Evolutionary conservation across 169 alveolate genomes (phyloP), one percentile per base, ranked within the genome.

Genomic region (Plasmodium gonderi): DNA sequence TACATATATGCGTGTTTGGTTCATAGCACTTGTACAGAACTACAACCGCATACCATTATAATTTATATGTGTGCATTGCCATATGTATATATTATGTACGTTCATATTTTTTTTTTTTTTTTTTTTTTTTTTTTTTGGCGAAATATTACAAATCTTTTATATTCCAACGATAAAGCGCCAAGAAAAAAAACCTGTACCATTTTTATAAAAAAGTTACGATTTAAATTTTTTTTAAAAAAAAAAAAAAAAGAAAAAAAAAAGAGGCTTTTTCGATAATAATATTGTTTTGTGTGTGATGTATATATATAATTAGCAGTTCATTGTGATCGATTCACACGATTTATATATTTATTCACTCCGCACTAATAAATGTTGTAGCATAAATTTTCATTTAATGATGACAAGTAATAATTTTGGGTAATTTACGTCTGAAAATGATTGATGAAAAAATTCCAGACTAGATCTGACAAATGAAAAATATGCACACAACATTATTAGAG

Each of bases 371-470:
- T n/a, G n/a, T n/a, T n/a, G n/a, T n/a, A n/a, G n/a, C n/a, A n/a
- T n/a, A n/a, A n/a, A n/a, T 77, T 72, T 81, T 81, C 75, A 26
- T 81, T 81, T 67, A 20, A 79, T 79, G 90, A 79, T 79, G 90
- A 79, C 23, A 26, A 2, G 1, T 23, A 36, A 80, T 60, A n/a
- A 38, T 8, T 40, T 79, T 80, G 91, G 91, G 91, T 80, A 80
- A 80, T 80, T 80, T 80, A 80, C 91, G 91, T 80, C 91, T 80
- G 91, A 80, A 44, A 80, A 40, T 80, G 20, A 9, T 29, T 60
- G 79, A 60, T 60, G 79, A 80, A 26, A 80, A 26, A 9, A 80
- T 26, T 60, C 42, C 45, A 31, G 42, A 54, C 47, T 54, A 54
- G 69, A 80, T 80, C 91, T 80, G 91, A 80, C 67, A 45, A 64